Evolutionary conservation across 73 alveolate genomes (phyloP), one percentile per base, ranked within the genome.

Genomic region (Paramecium sexaurelia): DNA sequence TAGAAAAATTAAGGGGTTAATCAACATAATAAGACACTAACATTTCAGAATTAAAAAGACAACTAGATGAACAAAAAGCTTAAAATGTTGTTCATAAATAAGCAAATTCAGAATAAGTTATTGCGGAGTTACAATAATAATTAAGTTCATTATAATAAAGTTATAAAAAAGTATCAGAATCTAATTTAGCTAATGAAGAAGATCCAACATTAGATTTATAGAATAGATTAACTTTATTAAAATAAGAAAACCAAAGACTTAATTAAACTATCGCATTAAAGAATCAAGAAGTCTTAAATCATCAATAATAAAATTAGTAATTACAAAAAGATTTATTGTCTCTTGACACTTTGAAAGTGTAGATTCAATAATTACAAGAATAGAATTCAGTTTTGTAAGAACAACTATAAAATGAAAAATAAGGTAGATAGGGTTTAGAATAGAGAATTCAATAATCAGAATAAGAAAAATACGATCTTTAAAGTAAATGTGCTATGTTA

Each of bases 401-500:
- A 13, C 11, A 78, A 78, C 6, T 78, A 26, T 17, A 78, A 0
- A 20, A 78, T 78, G 90, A 78, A 43, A 3, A 32, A 78, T 9
- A 41, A 22, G 51, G 45, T 29, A 7, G 90, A 78, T 19, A 78
- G 6, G 39, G 43, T 41, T 43, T 78, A 20, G 90, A 78, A 13
- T 5, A 78, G 24, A 45, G 11, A 24, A 78, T 78, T 17, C 15
- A 37, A 78, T 24, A 78, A 24, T 19, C 90, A 41, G 68, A 78
- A 45, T 78, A 78, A 45, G 90, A 78, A 33, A 78, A 45, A 45
- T 41, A 78, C 19, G 90, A 78, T 78, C 41, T 78, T 17, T 43
- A 78, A 78, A 78, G 73, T 78, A 78, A 78, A 43, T 22, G 43
- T 22, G 90, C 90, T 41, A 78, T 78, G 90, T 27, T 78, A 3